Evolutionary conservation across 139 green algal genomes (phyloP), one percentile per base, ranked within the genome.

Genomic region (Diplosphaera chodatii): DNA sequence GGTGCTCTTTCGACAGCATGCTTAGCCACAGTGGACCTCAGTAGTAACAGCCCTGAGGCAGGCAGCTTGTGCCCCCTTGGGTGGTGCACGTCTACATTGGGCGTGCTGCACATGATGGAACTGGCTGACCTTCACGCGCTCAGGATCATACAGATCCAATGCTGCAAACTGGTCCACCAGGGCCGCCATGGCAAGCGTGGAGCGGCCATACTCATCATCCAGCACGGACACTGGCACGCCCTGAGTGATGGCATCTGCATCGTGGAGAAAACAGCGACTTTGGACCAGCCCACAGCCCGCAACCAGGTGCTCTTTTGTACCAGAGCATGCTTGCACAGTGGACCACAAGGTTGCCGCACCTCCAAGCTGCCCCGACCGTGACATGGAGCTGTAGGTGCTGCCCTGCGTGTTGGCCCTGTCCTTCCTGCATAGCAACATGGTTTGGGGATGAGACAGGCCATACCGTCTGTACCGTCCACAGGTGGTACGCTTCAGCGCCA

Each of bases 211-310:
- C n/a, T 22, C 65, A 27, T 80, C 75, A 16, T 70, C 30, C 69
- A 80, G 75, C 55, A 76, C 65, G 25, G 75, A 68, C 1, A 80
- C 70, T 21, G 75, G 55, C 13, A 79, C 64, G 27, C 74, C 74
- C 3, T 30, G 16, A 4, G 29, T 64, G 62, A 62, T 70, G 10
- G 31, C 31, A 37, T 37, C 70, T 64, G 62, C 70, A 63, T n/a
- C n/a, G n/a, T n/a, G n/a, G n/a, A n/a, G n/a, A n/a, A n/a, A n/a
- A n/a, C n/a, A n/a, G n/a, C n/a, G n/a, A n/a, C n/a, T n/a, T n/a
- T n/a, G n/a, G n/a, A n/a, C n/a, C n/a, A n/a, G n/a, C 55, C 55
- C 55, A 48, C 37, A 48, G n/a, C n/a, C n/a, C n/a, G n/a, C n/a
- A n/a, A n/a, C n/a, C n/a, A n/a, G n/a, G n/a, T n/a, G n/a, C n/a